Percentiles rank a stretch among this genome's conserved stretches.
phyloP scores from a whole-genome alignment of 768 basidiomycete genomes.

The Zangia roseola region DNA sequence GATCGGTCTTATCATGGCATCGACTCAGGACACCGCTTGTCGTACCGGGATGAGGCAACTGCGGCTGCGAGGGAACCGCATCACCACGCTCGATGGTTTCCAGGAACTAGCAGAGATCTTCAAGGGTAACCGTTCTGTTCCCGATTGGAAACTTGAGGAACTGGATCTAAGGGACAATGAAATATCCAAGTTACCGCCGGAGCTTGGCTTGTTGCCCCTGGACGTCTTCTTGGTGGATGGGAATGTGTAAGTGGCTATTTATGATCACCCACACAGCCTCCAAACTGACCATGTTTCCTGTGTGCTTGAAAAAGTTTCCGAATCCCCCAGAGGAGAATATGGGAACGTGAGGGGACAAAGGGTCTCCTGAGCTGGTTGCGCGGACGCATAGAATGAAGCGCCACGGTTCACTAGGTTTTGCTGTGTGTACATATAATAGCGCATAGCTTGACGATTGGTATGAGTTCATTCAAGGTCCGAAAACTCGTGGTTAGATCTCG shows the following conservation, averaged over 20 bases:
- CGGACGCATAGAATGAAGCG: conserved; percentile 60
- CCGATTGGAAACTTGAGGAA: conserved; percentile 78
- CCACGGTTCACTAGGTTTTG: neutral
- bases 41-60: conserved; percentile 64
- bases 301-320: conserved; percentile 61
- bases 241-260: conserved; percentile 58
- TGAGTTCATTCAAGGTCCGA: neutral
- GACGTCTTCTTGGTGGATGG: conserved; percentile 85
- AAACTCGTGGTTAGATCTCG: too few species aligned
- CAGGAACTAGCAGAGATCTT: conserved; percentile 59
- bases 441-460: neutral
- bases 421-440: conserved; percentile 1
- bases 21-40: conserved; percentile 23
- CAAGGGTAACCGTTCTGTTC: conserved; percentile 59
- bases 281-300: neutral
- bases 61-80: conserved; percentile 64
- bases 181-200: conserved; percentile 63
- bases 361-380: conserved; percentile 77
- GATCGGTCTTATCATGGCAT: conserved; percentile 49
- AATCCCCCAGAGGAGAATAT: conserved; percentile 74
- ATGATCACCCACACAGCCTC: neutral
- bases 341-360: conserved; percentile 86
- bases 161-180: conserved; percentile 83
- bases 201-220: conserved; percentile 71
- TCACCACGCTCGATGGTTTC: conserved; percentile 63